Base-by-base conservation (phyloP, 257 asterid species). In the Scutellaria galericulata region DNA sequence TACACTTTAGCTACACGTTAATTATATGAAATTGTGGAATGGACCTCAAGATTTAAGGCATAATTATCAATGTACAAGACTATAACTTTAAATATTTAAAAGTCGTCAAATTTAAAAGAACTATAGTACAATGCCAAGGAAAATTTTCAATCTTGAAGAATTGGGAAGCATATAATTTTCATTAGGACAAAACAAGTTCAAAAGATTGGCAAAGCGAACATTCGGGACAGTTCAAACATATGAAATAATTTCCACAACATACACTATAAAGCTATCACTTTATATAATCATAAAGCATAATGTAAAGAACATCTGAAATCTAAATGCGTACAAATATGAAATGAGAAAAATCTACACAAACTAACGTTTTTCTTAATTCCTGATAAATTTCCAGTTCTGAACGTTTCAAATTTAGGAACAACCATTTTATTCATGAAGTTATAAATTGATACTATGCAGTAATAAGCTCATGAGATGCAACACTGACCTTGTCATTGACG, bases 401-500 rank as follows among this genome's bases (percentile, higher is more conserved):
- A n/a, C 5, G 4, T 18, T 9, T 45, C 27, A 51, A 63, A 61
- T 46, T n/a, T 40, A 13, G 11, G 48, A 22, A 44, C 47, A 44
- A 82, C n/a, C 27, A 48, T 31, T 64, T 52, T 24, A 22, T 50
- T 55, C 24, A 56, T 4, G 59, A 45, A 47, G 20, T n/a, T 39
- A 50, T 13, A 65, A 41, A 52, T 6, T 9, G 7, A 46, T 8
- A 42, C 22, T 9, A 24, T 15, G 18, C 47, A 68, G 70, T 48
- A 37, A 61, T 27, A 31, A 59, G 62, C 71, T 64, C 66, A 41
- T 13, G 42, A 73, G 76, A 62, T 0, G 10, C 35, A 71, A 44
- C 11, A 56, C 84, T 83, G 62, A 93, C 99, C 97, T 91, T 94
- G 82, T 94, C 99, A 78, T 88, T 89, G 68, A 94, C 79, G 40